Base-by-base conservation (phyloP, 208 protist genomes). In the Trypanosoma caninum region DNA sequence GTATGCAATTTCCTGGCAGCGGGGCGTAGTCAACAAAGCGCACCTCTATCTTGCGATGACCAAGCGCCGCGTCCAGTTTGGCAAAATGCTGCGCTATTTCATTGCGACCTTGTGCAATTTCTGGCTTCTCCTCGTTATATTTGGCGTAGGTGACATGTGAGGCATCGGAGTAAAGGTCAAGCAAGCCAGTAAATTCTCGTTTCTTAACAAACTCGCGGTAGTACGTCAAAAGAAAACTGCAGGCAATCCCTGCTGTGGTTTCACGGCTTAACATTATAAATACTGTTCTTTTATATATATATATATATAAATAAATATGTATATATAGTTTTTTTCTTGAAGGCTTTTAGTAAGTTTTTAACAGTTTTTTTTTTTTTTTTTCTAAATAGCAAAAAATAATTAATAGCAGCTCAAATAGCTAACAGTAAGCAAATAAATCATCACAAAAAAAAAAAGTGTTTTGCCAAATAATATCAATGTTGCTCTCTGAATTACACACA, bases 181-280 rank as follows among this genome's bases (percentile, higher is more conserved):
- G 27, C 56, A 91, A 74, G 47, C 50, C 59, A 11, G 69, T 37
- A 44, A 85, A 20, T 23, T 80, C 72, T 46, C 69, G 61, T 35
- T 64, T 47, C 53, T 78, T 71, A n/a, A 88, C 80, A 54, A 94
- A 89, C 48, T 81, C 72, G 46, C 75, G 82, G 81, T 92, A 94
- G 76, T 86, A 94, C 58, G 70, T 73, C 22, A 74, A 59, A 28
- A 94, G 70, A 57, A 94, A 94, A 65, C 72, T 77, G 44, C 73
- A 74, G 44, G 82, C 79, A 60, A 94, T 61, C 27, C 57, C 70
- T 48, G 66, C 59, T 64, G 80, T 74, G 28, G 50, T 60, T 40
- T 89, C 79, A 44, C 67, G 69, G 6, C 74, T 51, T 11, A 89
- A 44, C 64, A 81, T 80, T 3, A 25, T 56, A 14, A 14, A 28